These are phyloP conservation scores for Solanum etuberosum DNA, from an alignment of 257 asterid genomes.

Conservation along the genomic window DNA sequence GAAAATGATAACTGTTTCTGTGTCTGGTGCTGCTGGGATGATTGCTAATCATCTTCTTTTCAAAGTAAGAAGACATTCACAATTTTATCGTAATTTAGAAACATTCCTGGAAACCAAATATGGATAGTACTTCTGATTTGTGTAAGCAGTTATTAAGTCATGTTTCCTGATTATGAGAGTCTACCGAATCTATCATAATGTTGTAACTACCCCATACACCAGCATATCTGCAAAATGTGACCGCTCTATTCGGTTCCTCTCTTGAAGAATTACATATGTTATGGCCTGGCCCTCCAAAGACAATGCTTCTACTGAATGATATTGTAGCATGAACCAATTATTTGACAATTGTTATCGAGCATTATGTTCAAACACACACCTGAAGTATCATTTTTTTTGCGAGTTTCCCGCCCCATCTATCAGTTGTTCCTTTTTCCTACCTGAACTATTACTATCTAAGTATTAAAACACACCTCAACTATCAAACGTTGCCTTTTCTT, in stretches of 20 bases:
- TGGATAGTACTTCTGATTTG: background rate
- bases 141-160: background rate
- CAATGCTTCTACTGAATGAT: background rate
- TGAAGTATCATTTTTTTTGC: background rate
- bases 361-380: background rate
- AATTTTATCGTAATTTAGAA: background rate
- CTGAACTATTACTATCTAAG: background rate
- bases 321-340: background rate
- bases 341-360: background rate
- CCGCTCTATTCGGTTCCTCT: background rate
- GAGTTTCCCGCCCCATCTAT: background rate
- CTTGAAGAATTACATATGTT: background rate
- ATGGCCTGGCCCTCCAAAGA: background rate
- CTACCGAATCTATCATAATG: background rate
- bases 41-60: slow-evolving; percentile 95
- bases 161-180: background rate
- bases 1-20: slow-evolving; percentile 68
- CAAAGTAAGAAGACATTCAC: slow-evolving; percentile 33
- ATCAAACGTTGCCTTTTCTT: background rate
- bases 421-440: background rate
- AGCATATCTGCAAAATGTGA: background rate
- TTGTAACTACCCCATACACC: background rate
- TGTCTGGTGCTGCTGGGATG: slow-evolving; percentile 99
- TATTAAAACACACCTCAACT: background rate
- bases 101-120: background rate